phyloP scores from a whole-genome alignment of 1,284 basidiomycete genomes.

The Boletus putidus region DNA sequence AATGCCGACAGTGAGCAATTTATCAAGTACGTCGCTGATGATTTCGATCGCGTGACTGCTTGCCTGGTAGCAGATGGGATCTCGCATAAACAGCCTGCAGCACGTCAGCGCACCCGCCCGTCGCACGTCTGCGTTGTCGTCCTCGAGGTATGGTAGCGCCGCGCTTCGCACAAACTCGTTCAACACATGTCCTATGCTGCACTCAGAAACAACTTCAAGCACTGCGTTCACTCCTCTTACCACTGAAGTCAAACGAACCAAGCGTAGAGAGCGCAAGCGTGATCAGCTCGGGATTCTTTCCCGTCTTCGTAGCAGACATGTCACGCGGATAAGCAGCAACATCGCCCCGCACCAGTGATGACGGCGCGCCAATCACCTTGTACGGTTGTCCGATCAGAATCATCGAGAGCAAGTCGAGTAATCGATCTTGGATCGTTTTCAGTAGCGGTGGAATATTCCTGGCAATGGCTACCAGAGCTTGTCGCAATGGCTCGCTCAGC shows the following conservation, averaged over 20 bases:
- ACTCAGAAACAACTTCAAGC: conserved; percentile 16
- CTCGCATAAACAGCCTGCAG: conserved; percentile 88
- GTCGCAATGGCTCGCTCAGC: conserved; percentile 84
- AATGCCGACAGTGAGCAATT: conserved; percentile 94
- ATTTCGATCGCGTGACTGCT: conserved; percentile 97
- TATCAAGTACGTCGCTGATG: conserved; percentile 97
- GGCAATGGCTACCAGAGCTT: conserved; percentile 86
- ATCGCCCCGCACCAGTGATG: conserved; percentile 55
- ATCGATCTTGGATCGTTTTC: conserved; percentile 90
- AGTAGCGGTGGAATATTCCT: conserved; percentile 88
- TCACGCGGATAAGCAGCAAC: conserved; percentile 55
- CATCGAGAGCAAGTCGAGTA: conserved; percentile 80
- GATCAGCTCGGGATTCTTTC: conserved; percentile 74
- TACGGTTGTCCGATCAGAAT: conserved; percentile 84
- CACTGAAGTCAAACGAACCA: conserved; percentile 93
- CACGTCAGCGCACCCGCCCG: conserved; percentile 92
- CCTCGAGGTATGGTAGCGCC: conserved; percentile 92
- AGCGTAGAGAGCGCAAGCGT: conserved; percentile 87
- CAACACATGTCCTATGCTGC: conserved; percentile 74
- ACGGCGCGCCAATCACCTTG: conserved; percentile 80
- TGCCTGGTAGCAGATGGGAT: conserved; percentile 96
- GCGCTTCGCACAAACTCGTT: conserved; percentile 96
- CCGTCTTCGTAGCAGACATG: conserved; percentile 47
- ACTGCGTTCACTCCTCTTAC: conserved; percentile 43
- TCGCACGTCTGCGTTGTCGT: conserved; percentile 88